Evolutionary conservation across 768 basidiomycete genomes (phyloP), one percentile per base, ranked within the genome.

Genomic region (Ramaria sp.): DNA sequence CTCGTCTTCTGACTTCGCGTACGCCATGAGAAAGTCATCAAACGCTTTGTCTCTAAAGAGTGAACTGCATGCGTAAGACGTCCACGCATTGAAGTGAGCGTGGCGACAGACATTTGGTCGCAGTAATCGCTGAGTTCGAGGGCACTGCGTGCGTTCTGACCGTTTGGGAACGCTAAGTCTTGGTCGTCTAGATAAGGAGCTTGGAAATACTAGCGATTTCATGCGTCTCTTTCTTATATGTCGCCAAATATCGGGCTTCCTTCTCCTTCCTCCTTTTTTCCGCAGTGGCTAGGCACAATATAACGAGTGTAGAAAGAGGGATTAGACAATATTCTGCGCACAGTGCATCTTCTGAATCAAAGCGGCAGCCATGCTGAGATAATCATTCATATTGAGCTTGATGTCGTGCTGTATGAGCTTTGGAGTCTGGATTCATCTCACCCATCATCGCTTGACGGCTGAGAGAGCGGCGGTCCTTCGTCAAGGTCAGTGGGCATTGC

Each of bases 231-330:
- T 56, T 31, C 43, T 49, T 17, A 37, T 56, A 34, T 1, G 45
- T 43, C n/a, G 7, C 15, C 15, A 56, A 37, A 37, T 37, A 56
- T 49, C 41, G 33, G 2, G 45, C 27, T 27, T 48, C 54, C 33
- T 34, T 56, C 9, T 48, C 46, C 33, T 47, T 56, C 37, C 43
- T 45, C 43, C 46, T 56, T 39, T 46, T 56, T 30, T 56, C 54
- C 33, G 46, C 3, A 4, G 17, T 43, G 27, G 45, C 34, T 37
- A 37, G 13, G 34, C 50, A 4, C n/a, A 30, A 19, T 13, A 12
- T 9, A 41, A 53, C 2, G 17, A 38, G 10, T 37, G 34, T 15
- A 15, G 42, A 9, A 5, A 53, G 10, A 38, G 11, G 5, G 27
- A 27, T 27, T 27, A 27, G 27, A 27, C 27, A 27, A 27, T 2